Evolutionary conservation across 495 filamentous ascomycete genomes (phyloP), one percentile per base, ranked within the genome.

Genomic region (Penicillium fimorum): DNA sequence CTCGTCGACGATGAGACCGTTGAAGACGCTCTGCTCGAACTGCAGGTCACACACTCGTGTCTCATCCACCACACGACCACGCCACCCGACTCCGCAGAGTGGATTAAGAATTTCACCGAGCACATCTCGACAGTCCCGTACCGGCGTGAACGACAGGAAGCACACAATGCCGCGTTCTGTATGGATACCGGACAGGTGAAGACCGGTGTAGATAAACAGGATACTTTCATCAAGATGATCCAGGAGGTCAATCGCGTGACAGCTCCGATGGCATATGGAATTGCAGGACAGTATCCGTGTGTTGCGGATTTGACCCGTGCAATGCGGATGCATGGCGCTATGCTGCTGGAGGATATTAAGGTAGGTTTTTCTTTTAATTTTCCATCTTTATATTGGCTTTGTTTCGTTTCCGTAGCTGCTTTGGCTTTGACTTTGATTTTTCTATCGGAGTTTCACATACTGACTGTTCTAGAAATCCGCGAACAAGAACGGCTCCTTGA

Each of bases 161-260:
- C 61, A 2, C 73, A 78, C 33, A 76, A 81, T 32, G 84, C 86
- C 7, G 80, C 83, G 3, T 94, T 94, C 73, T 93, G 90, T 71
- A 91, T 93, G 85, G 90, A 91, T 38, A 71, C 75, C 0, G 91
- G 91, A 0, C 91, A 94, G 66, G 89, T 94, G 33, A 87, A 86
- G 47, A 80, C 85, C 0, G 91, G 89, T 42, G 81, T 86, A 18
- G 82, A 84, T 47, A 74, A 81, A 17, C 61, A 71, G 18, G 90
- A 94, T 60, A 92, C 84, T 0, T 94, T 86, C 57, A 71, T 84
- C 42, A 85, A 84, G 59, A 90, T 93, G 89, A 75, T 96, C 42
- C 87, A 92, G 69, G 86, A 91, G 70, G 80, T 93, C 22, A 74
- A 80, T 27, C 83, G 88, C 18, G 77, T 96, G 13, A 93, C 91